Evolutionary conservation across 208 protist genomes (phyloP), one percentile per base, ranked within the genome.

Genomic region (Blechomonas ayalai): DNA sequence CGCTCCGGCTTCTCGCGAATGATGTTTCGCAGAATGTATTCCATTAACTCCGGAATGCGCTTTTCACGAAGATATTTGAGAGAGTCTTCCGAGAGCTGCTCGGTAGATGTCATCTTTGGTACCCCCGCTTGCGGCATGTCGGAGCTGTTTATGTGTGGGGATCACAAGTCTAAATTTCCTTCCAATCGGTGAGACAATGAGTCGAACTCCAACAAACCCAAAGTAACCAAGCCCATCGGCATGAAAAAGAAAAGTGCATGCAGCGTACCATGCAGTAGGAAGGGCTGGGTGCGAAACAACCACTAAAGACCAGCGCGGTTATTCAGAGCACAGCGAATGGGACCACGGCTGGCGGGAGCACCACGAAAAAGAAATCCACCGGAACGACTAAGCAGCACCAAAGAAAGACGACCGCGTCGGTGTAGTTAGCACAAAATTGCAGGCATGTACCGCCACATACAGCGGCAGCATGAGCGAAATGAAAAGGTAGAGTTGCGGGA

Each of bases 51-150:
- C 7, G 83, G 48, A 25, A 95, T 50, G 42, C 73, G 72, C 45
- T 91, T 67, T 26, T 95, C 72, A 23, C 63, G 56, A 25, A 95
- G 56, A 69, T 95, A 95, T 42, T 27, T 44, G 6, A 90, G 23
- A 2, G 43, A 69, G 61, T 89, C 66, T 64, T 87, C 80, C 10
- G 62, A 58, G 25, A 90, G 43, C 4, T 27, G 37, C 13, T 63
- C 51, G 38, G 63, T 69, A 4, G 55, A 64, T 12, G 10, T 37
- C 44, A 60, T 44, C 4, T 13, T 39, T 3, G 38, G 24, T n/a
- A 29, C 12, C 31, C 26, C 3, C 43, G 26, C 44, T 44, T 43
- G 28, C 13, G 33, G 10, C 12, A 10, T 2, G 6, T 4, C 32
- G 33, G 13, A 28, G 9, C 22, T 5, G 24, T 31, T 42, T 29